These are phyloP conservation scores for Colletotrichum cordylinicola DNA, from an alignment of 2,329 filamentous ascomycete genomes.

Conservation along the genomic window DNA sequence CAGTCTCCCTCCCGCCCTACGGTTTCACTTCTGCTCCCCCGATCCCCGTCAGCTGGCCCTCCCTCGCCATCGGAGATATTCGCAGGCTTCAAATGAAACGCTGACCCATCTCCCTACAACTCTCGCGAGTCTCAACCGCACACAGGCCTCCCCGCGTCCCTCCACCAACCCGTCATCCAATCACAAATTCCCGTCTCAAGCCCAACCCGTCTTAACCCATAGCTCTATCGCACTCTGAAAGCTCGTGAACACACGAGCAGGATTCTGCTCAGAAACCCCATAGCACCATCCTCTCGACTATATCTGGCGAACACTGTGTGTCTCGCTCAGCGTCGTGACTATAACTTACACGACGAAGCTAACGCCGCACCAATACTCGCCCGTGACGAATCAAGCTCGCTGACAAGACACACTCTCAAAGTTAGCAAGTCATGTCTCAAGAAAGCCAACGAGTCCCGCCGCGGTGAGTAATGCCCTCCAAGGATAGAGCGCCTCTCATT, in stretches of 20 bases:
- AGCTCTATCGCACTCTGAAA: neutral
- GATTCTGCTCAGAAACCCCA: neutral
- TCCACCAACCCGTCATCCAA: constrained; percentile 2
- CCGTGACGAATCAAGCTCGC: neutral
- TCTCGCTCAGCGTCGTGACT: neutral
- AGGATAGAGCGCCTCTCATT: neutral
- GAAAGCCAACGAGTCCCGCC: neutral
- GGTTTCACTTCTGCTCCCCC: constrained; percentile 11
- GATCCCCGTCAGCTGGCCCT: constrained; percentile 16
- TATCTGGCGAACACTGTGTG: neutral
- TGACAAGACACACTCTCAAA: neutral
- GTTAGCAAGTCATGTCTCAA: constrained; percentile 13
- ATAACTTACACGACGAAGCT: neutral
- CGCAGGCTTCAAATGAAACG: constrained; percentile 17
- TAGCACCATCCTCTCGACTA: neutral
- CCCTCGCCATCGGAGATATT: neutral
- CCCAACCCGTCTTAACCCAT: neutral
- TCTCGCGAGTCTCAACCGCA: neutral
- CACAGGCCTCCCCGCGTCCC: neutral
- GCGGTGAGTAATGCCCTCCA: neutral
- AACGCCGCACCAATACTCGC: neutral
- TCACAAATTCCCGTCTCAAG: neutral
- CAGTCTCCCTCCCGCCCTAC: neutral
- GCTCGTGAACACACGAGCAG: neutral
- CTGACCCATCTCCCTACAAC: neutral